Base-by-base conservation (phyloP, 179 eudicot genomes). In the Silene vulgaris region DNA sequence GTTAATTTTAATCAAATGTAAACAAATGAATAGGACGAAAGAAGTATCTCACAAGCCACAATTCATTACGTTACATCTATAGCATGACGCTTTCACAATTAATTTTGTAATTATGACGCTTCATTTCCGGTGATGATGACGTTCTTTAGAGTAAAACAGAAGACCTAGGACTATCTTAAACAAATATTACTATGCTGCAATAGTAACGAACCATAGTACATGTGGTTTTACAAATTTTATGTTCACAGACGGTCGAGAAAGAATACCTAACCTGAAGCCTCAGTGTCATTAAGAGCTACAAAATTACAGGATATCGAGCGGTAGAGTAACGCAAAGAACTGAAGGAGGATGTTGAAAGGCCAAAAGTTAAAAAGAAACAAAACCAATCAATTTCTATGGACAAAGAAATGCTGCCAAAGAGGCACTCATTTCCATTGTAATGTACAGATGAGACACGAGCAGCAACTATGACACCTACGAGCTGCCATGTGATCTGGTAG, bases 401-500 rank as follows among this genome's bases (percentile, higher is more conserved):
- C 81, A 81, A 70, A 69, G 73, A 77, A 23, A 12, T 78, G 37
- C 69, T 57, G 17, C 73, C 43, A 74, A 73, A 66, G 57, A 74
- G 72, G 75, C 67, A 48, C 11, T 63, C 57, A 74, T 26, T 29
- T 59, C 60, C 21, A 71, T 65, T 65, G 56, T 75, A 67, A 48
- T 82, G 59, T 75, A 78, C 79, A 78, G 71, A 68, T 19, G 72
- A 45, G 75, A 40, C 23, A 21, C 20, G 29, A 0, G 12, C n/a
- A 8, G 67, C 74, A 23, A 73, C 77, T 82, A 91, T 4, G 19
- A 52, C 2, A 7, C 60, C 60, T 56, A 56, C 60, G 92, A 89
- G 84, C 99, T 95, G 74, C 97, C 97, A 81, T 92, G 97, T 79
- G 97, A 95, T 86, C 89, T 88, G 74, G 78, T 76, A 11, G 99